Base-by-base conservation (phyloP, 768 basidiomycete species). In the Udeniomyces megalosporus region DNA sequence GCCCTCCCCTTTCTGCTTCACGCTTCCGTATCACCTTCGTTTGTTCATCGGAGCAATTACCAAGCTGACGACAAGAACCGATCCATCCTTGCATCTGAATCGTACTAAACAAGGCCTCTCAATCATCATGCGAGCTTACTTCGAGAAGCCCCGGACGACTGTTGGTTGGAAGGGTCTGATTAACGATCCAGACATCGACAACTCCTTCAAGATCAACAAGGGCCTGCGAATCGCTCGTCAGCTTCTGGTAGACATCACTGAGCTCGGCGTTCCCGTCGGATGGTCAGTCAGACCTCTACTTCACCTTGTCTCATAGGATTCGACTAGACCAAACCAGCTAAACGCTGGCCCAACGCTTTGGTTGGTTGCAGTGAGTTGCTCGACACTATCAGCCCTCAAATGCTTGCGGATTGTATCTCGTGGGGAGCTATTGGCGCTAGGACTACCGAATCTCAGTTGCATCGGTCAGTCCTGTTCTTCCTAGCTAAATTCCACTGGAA, bases 361-460 rank as follows among this genome's bases (percentile, higher is more conserved):
- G 38, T 42, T 17, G 17, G 8, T 42, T 42, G 10, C 17, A 42
- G 38, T 20, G 93, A 99, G 73, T 80, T 97, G 3, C 82, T 96
- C 59, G 92, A 95, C 72, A 77, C 76, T 32, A 76, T 76, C 66
- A 64, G 62, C 22, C 63, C 63, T 35, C 63, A 64, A 24, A 58
- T 34, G 55, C 58, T 64, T 22, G 48, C 67, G 49, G 67, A 67
- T 61, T 82, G 89, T 44, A 82, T 83, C 65, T 85, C 84, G 58
- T 93, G 90, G 90, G 90, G 89, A 46, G 90, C 93, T 8, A 97
- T 99, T 67, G 93, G 95, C 28, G 95, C 95, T 1, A 81, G 95
- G 58, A 97, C 95, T 1, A 99, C 95, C 42, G 95, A 99, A 74
- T 88, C 86, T 3, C 93, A 97, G 74, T 82, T 99, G 8, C 95